These are phyloP conservation scores for Byssochlamys sp. DNA, from an alignment of 2,329 filamentous ascomycete genomes.

Conservation along the genomic window DNA sequence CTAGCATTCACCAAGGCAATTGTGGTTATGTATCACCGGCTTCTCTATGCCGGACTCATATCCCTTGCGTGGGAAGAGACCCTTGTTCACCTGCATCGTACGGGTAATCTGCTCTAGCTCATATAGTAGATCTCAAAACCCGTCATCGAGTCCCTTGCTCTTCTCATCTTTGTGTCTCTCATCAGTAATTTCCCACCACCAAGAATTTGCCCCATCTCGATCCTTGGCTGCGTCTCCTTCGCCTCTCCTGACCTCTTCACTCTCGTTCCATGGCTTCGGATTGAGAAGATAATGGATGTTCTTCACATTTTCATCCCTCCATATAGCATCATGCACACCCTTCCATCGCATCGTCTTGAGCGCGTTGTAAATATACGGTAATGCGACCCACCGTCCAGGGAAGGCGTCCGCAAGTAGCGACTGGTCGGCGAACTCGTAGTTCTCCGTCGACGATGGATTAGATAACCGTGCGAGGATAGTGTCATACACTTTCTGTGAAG, in stretches of 20 bases:
- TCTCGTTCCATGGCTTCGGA: slow-evolving; percentile 56
- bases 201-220: slow-evolving; percentile 43
- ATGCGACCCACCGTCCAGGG: slow-evolving; percentile 46
- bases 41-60: not conserved
- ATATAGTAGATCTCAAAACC: slow-evolving; percentile 31
- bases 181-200: slow-evolving; percentile 49
- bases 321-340: slow-evolving; percentile 50
- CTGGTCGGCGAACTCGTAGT: slow-evolving; percentile 54
- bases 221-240: slow-evolving; percentile 14
- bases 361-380: slow-evolving; percentile 55
- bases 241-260: slow-evolving; percentile 3
- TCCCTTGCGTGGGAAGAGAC: not conserved
- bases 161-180: slow-evolving; percentile 43
- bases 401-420: slow-evolving; percentile 50
- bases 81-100: not conserved
- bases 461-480: slow-evolving; percentile 41
- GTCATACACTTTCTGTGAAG: slow-evolving; percentile 44
- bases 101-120: not conserved
- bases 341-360: slow-evolving; percentile 50
- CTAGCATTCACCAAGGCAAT: not conserved
- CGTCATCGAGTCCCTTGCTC: slow-evolving; percentile 40
- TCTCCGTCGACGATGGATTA: slow-evolving; percentile 34
- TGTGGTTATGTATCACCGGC: not conserved
- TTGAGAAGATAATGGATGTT: slow-evolving; percentile 55
- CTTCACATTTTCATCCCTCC: slow-evolving; percentile 52